A percentile compares a stretch with the other conserved stretches of the same genome.
Conservation (phyloP, 2,329 filamentous ascomycete species). For the Trichoderma citrinoviride region DNA sequence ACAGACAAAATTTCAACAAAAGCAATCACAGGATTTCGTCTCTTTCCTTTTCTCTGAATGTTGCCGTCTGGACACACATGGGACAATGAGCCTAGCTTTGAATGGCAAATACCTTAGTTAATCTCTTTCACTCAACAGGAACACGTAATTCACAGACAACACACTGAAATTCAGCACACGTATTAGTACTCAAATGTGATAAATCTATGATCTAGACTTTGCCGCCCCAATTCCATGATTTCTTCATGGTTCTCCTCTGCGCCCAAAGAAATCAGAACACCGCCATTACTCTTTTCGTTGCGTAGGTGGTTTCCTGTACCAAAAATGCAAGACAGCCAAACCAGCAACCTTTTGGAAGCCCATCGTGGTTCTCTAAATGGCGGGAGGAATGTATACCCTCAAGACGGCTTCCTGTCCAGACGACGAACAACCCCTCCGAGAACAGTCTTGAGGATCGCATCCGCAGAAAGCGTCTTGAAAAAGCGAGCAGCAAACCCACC, state of each 20-base stretch:
- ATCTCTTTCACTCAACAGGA: neutral
- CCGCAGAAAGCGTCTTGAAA: slow-evolving; percentile 54
- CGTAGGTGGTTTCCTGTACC: too few relatives aligned
- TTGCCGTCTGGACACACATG: neutral
- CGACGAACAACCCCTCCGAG: slow-evolving; percentile 68
- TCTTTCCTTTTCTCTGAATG: neutral
- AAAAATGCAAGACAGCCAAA: too few relatives aligned
- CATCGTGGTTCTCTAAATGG: too few relatives aligned
- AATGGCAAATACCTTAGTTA: neutral
- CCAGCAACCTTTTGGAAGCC: too few relatives aligned
- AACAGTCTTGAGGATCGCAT: slow-evolving; percentile 77
- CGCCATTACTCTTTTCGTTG: too few relatives aligned
- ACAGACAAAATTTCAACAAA: too few relatives aligned
- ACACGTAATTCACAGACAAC: neutral
- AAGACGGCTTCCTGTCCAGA: slow-evolving; percentile 33
- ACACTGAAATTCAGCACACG: neutral
- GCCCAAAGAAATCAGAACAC: too few relatives aligned
- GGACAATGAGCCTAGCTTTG: neutral
- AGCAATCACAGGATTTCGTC: neutral
- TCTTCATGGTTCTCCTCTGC: too few relatives aligned
- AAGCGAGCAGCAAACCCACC: slow-evolving; percentile 45
- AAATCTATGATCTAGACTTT: neutral
- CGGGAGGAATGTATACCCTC: too few relatives aligned
- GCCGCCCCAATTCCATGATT: neutral
- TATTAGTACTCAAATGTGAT: neutral